Base-by-base conservation (phyloP, 352 stramenopile species). In the Pilasporangium apinafurcum region DNA sequence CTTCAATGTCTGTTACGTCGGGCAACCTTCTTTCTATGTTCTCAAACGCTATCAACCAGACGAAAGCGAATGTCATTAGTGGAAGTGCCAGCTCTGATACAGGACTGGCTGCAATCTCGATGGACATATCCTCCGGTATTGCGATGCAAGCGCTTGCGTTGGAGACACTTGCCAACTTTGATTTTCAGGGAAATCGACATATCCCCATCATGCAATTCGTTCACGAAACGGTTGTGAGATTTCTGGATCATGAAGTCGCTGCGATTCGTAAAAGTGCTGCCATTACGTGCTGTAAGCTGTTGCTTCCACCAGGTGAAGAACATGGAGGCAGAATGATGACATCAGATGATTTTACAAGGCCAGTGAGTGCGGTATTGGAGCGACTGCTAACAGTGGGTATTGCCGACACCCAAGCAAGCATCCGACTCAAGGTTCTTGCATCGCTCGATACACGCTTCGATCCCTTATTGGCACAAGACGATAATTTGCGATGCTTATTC, bases 151-250 rank as follows among this genome's bases (percentile, higher is more conserved):
- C 75, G 5, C 75, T 94, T 9, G 83, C 83, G 25, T 56, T 94
- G 13, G 83, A 94, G 46, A 94, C 83, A 25, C 59, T 94, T 6
- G 78, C 80, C 5, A 88, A 82, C 24, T 94, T 94, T 48, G 80
- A 94, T 37, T 94, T 94, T 37, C 72, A 86, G 28, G 80, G 80
- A 16, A 94, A 89, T 38, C 78, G 80, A 14, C 62, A 83, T 21
- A 90, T 94, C 29, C 83, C 83, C 8, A 83, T 94, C 59, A 83
- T 94, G 73, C 76, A 89, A 41, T 91, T 91, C 56, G 80, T 94
- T 31, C 83, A 94, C 37, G 76, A 91, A 53, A 87, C 73, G 5
- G 83, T 94, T 18, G 83, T 92, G 4, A 92, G 89, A 33, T 94
- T 92, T 39, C 61, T 94, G 12, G 83, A 94, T 29, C 80, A 94